phyloP scores from a whole-genome alignment of 1,284 basidiomycete genomes.

The Cryptococcus jaspeensis region DNA sequence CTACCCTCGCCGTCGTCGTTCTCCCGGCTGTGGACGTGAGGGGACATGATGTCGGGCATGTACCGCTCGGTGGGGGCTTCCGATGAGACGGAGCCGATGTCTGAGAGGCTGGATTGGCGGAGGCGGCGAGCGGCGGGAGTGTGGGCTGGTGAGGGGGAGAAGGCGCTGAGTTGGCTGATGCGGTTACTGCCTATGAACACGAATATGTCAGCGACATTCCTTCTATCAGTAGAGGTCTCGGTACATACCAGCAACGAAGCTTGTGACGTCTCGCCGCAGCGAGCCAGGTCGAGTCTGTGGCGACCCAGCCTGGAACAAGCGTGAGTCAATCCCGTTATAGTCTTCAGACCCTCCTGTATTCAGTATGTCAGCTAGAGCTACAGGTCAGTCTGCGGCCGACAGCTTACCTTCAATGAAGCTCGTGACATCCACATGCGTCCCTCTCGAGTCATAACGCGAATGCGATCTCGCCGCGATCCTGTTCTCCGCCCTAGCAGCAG shows the following conservation, averaged over 20 bases:
- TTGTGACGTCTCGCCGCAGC: no score
- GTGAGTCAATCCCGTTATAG: background rate
- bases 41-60: background rate
- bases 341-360: background rate
- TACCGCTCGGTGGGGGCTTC: slow-evolving; percentile 1
- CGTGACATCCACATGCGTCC: slow-evolving; percentile 2
- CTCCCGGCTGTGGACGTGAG: background rate
- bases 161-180: no score
- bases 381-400: no score
- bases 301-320: background rate
- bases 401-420: slow-evolving; percentile 5
- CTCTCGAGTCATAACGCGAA: background rate
- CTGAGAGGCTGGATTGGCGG: background rate
- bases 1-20: background rate
- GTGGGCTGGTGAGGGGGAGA: no score
- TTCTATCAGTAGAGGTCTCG: background rate
- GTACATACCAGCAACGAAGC: no score
- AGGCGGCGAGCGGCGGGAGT: no score
- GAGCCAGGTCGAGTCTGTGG: background rate
- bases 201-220: background rate
- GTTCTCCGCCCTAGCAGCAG: background rate
- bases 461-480: background rate
- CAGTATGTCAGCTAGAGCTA: no score
- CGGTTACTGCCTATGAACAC: background rate
- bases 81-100: background rate